Evolutionary conservation across 495 filamentous ascomycete genomes (phyloP).

Genomic region (Neurospora pannonica): DNA sequence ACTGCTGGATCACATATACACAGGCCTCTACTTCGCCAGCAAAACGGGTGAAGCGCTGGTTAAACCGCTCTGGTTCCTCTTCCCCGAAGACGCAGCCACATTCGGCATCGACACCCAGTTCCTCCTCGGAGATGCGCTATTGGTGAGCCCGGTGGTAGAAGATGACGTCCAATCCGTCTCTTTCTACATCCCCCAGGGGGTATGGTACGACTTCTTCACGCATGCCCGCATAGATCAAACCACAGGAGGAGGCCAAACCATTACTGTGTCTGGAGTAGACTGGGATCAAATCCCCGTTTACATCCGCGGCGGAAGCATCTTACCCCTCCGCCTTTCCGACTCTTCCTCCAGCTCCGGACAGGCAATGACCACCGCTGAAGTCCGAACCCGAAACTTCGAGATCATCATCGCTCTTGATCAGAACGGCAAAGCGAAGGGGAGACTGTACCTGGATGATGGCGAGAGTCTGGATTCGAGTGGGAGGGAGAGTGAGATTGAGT

Average conservation of each 20-base stretch:
- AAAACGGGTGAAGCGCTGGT: conserved; percentile 52
- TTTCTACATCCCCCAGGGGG: conserved; percentile 56
- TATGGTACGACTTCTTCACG: conserved; percentile 74
- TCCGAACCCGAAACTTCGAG: conserved; percentile 57
- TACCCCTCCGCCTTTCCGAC: conserved; percentile 41
- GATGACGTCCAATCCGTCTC: conserved; percentile 50
- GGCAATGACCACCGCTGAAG: conserved; percentile 58
- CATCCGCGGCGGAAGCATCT: conserved; percentile 57
- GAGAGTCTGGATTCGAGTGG: conserved; percentile 30
- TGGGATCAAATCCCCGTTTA: conserved; percentile 67
- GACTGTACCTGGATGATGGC: conserved; percentile 55
- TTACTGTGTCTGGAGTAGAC: conserved; percentile 42
- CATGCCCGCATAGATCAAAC: conserved; percentile 43
- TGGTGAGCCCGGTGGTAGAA: conserved; percentile 63
- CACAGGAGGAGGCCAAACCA: conserved; percentile 25
- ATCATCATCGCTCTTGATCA: conserved; percentile 55
- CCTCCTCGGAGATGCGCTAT: conserved; percentile 58
- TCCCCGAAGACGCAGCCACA: conserved; percentile 54
- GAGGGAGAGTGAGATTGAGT: conserved; percentile 37
- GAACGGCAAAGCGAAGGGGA: conserved; percentile 28
- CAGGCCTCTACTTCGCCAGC: conserved; percentile 48
- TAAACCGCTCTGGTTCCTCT: conserved; percentile 60
- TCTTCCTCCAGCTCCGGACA: conserved; percentile 20
- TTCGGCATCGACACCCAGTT: conserved; percentile 57
- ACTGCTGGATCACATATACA: conserved; percentile 76